Base-by-base conservation (phyloP, 768 basidiomycete genomes). In the Chlorophyllum brunneum region DNA sequence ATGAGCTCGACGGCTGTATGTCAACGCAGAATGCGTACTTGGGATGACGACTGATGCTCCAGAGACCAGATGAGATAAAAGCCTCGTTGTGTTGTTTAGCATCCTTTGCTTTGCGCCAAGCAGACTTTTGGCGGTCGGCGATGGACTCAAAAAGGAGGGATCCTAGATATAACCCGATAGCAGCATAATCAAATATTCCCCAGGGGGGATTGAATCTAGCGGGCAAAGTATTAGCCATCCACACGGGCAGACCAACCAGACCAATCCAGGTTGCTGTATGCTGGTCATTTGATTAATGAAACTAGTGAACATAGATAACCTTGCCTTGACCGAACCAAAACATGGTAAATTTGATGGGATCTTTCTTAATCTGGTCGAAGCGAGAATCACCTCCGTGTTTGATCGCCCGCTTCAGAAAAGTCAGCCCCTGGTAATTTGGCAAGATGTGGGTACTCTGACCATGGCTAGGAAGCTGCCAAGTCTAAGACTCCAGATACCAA, bases 21-120 rank as follows among this genome's bases (percentile, higher is more conserved):
- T 40, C n/a, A 24, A 11, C 29, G 33, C 29, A 34, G 38, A 48
- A 40, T 38, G 63, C 74, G 33, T 63, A 88, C 87, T 89, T 90
- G 18, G 88, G 88, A 58, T 89, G 88, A 22, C 88, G 68, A 57
- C 79, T 82, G 39, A 79, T 63, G 18, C 74, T 68, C 86, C 87
- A 92, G 15, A 88, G 65, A 1, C 88, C 88, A 24, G 69, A 70
- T 6, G 76, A 77, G 51, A 89, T 84, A 61, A 90, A 88, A 59
- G 78, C 74, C 56, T 89, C 82, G 40, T 85, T 76, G 60, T 90
- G 87, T 54, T 81, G 66, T 63, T 86, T 85, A 15, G 70, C 70
- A 15, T 84, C 70, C 60, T 82, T 85, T 1, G 71, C 76, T 26
- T 63, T 64, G 34, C 83, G 70, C 88, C 87, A 88, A 0, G 67